These are phyloP conservation scores for Spiromastix sp. DNA, from an alignment of 2,329 filamentous ascomycete species.

Conservation along the genomic window DNA sequence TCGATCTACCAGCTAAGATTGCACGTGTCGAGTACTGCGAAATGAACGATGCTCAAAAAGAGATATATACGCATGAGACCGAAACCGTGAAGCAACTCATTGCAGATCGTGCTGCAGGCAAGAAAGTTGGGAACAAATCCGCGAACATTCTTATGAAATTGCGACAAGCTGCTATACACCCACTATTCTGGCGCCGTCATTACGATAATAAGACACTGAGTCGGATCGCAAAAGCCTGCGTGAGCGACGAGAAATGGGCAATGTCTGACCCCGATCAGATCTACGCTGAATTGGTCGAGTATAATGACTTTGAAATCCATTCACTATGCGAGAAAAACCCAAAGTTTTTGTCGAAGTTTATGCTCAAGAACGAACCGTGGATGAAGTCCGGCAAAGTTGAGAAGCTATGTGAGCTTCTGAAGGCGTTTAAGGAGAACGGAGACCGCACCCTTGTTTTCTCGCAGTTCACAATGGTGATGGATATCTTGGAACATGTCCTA, in stretches of 20 bases:
- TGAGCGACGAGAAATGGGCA: constrained; percentile 54
- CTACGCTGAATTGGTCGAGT: constrained; percentile 42
- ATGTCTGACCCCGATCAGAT: constrained; percentile 42
- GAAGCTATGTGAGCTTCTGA: constrained; percentile 65
- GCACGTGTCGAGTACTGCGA: constrained; percentile 71
- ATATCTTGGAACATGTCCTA: constrained; percentile 78
- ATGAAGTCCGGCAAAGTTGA: constrained; percentile 77
- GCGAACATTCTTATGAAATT: constrained; percentile 76
- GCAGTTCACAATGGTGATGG: constrained; percentile 83
- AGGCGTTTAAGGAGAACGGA: constrained; percentile 63
- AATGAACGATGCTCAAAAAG: constrained; percentile 60
- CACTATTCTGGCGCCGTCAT: constrained; percentile 71
- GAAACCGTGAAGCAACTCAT: constrained; percentile 50
- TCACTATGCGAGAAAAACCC: constrained; percentile 46
- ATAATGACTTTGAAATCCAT: constrained; percentile 54
- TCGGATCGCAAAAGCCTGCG: constrained; percentile 66
- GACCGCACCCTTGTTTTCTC: constrained; percentile 87
- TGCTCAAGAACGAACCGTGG: constrained; percentile 52
- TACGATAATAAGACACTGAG: constrained; percentile 66
- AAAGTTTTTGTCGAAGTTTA: constrained; percentile 42
- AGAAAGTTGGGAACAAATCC: constrained; percentile 44
- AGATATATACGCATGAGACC: constrained; percentile 63
- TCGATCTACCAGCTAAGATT: constrained; percentile 74
- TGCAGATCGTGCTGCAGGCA: constrained; percentile 47
- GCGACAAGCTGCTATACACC: constrained; percentile 85